Evolutionary conservation across 2,329 filamentous ascomycete genomes (phyloP).

Genomic region (Saccharata proteae): DNA sequence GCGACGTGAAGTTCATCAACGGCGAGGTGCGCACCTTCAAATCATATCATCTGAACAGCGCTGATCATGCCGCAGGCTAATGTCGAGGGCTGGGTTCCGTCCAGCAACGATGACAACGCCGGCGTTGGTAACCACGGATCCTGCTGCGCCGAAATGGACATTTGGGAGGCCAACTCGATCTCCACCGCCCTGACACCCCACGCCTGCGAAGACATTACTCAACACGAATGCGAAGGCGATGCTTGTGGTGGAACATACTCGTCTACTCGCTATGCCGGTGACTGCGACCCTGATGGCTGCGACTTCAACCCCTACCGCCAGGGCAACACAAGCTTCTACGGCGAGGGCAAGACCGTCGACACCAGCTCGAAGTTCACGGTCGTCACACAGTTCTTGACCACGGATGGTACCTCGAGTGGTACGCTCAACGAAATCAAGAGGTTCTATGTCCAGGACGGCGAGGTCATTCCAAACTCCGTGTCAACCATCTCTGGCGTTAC

Average conservation of each 20-base stretch:
- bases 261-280: slow-evolving; percentile 40
- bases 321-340: slow-evolving; percentile 49
- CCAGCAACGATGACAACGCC: slow-evolving; percentile 40
- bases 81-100: slow-evolving; percentile 40
- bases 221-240: slow-evolving; percentile 39
- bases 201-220: slow-evolving; percentile 39
- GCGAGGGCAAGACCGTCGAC: slow-evolving; percentile 33
- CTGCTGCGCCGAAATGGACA: slow-evolving; percentile 56
- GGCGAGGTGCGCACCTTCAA: slow-evolving; percentile 26
- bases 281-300: slow-evolving; percentile 54
- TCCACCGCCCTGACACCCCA: slow-evolving; percentile 51
- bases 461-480: slow-evolving; percentile 29
- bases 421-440: slow-evolving; percentile 28
- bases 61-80: slow-evolving; percentile 33
- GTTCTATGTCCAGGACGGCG: slow-evolving; percentile 33
- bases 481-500: slow-evolving; percentile 29
- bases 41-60: slow-evolving; percentile 5
- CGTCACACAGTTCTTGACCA: slow-evolving; percentile 33
- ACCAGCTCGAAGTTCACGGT: slow-evolving; percentile 27
- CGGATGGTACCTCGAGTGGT: slow-evolving; percentile 23
- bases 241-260: slow-evolving; percentile 28
- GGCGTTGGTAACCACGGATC: slow-evolving; percentile 43
- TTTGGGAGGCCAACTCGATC: slow-evolving; percentile 55
- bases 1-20: slow-evolving; percentile 34
- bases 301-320: slow-evolving; percentile 56